phyloP scores from a whole-genome alignment of 106 monocot genomes.

The Agapanthus africanus region DNA sequence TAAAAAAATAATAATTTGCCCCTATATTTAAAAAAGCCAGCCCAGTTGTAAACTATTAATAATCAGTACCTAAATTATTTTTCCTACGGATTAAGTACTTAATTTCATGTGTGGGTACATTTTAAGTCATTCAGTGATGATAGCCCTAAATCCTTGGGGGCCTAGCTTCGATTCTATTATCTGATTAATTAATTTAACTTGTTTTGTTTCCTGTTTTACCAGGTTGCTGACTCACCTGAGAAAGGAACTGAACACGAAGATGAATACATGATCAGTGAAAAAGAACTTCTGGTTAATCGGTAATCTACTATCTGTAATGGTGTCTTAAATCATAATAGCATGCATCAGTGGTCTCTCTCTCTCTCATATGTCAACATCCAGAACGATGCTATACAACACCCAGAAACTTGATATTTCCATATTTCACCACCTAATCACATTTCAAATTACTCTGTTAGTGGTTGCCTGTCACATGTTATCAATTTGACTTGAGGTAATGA shows the following conservation, averaged over 20 bases:
- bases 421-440: no score
- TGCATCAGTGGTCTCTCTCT: no score
- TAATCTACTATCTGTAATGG: constrained; percentile 16
- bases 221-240: constrained; percentile 97
- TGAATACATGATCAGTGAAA: constrained; percentile 98
- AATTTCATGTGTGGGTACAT: neutral
- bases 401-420: no score
- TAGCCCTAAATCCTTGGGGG: neutral
- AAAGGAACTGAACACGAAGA: constrained; percentile 99
- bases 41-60: neutral
- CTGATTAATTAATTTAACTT: neutral
- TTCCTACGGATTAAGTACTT: neutral
- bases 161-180: neutral
- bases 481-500: no score
- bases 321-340: neutral
- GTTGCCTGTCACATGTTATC: no score
- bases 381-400: no score
- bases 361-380: no score
- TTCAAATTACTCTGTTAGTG: constrained; percentile 15
- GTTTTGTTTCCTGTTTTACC: constrained; percentile 3
- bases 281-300: constrained; percentile 90
- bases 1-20: no score
- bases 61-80: neutral
- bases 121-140: neutral
- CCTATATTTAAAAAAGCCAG: no score